These are phyloP conservation scores for Metschnikowia sp. DNA, from an alignment of 805 yeast genomes.

Conservation along the genomic window DNA sequence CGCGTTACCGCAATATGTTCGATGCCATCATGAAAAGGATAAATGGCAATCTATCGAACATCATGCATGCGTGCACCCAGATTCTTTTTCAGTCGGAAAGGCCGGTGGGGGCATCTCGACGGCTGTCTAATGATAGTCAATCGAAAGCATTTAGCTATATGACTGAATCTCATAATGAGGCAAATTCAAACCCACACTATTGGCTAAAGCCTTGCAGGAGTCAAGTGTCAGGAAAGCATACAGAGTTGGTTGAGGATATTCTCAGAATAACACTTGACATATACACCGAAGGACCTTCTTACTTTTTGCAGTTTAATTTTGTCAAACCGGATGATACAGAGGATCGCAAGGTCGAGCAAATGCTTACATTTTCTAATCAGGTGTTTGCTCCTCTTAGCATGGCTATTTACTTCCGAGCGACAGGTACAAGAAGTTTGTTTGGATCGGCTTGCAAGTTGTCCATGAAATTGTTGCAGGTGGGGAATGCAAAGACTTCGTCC, in stretches of 20 bases:
- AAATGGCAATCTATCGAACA: constrained; percentile 19
- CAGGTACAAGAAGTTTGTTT: constrained; percentile 22
- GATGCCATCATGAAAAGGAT: constrained; percentile 23
- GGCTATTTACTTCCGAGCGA: constrained; percentile 21
- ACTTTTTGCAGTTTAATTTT: constrained; percentile 21
- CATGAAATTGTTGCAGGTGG: constrained; percentile 25
- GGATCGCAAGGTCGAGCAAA: constrained; percentile 4
- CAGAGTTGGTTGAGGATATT: constrained; percentile 22
- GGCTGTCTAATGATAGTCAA: too few relatives aligned
- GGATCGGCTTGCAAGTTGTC: constrained; percentile 34
- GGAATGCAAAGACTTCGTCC: constrained; percentile 9
- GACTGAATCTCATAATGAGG: background rate
- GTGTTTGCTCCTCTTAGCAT: constrained; percentile 24
- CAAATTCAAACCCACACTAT: background rate
- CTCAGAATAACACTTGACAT: constrained; percentile 31
- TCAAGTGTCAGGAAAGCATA: background rate
- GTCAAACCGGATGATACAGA: background rate
- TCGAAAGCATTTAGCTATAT: too few relatives aligned
- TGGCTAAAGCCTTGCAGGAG: constrained; percentile 4
- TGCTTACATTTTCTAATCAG: constrained; percentile 23
- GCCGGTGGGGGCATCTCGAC: background rate
- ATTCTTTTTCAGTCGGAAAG: background rate
- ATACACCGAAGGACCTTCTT: constrained; percentile 31
- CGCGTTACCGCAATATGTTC: constrained; percentile 21
- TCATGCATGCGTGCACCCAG: constrained; percentile 8